Evolutionary conservation across 148 eudicot species (phyloP).

Genomic region (Heliosperma pusillum): DNA sequence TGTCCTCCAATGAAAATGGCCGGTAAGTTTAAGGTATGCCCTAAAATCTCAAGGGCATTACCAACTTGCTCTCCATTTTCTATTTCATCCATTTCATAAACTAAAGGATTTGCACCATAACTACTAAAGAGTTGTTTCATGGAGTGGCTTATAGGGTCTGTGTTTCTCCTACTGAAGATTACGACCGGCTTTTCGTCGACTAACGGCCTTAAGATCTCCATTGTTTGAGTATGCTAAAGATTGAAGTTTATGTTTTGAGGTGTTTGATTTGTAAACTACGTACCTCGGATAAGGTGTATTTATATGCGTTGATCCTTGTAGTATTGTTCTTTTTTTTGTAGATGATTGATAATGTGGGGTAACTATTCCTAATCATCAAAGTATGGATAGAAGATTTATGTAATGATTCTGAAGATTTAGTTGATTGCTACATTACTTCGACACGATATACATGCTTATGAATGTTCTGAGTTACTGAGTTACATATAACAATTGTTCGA

Average conservation of each 20-base stretch:
- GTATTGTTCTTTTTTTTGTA: neutral
- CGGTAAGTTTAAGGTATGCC: conserved; percentile 37
- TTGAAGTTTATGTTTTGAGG: neutral
- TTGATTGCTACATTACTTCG: neutral
- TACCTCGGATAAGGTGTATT: conserved; percentile 9
- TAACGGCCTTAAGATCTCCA: conserved; percentile 38
- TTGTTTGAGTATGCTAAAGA: neutral
- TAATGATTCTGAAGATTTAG: conserved; percentile 15
- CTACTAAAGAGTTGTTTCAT: conserved; percentile 38
- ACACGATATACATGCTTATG: neutral
- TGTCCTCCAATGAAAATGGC: conserved; percentile 49
- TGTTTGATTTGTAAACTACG: neutral
- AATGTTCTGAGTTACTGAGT: no score
- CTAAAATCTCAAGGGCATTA: conserved; percentile 32
- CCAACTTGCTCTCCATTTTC: conserved; percentile 44
- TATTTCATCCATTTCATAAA: conserved; percentile 53
- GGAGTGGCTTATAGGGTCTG: conserved; percentile 44
- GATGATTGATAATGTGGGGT: neutral
- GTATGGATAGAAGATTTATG: conserved; percentile 18
- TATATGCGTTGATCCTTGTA: conserved; percentile 6
- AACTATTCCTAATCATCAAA: conserved; percentile 11
- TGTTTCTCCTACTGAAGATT: conserved; percentile 46
- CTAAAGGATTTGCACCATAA: conserved; percentile 52
- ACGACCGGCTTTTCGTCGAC: conserved; percentile 49
- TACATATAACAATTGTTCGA: no score